Evolutionary conservation across 148 eudicot species (phyloP).

Genomic region (Nepenthes gracilis): DNA sequence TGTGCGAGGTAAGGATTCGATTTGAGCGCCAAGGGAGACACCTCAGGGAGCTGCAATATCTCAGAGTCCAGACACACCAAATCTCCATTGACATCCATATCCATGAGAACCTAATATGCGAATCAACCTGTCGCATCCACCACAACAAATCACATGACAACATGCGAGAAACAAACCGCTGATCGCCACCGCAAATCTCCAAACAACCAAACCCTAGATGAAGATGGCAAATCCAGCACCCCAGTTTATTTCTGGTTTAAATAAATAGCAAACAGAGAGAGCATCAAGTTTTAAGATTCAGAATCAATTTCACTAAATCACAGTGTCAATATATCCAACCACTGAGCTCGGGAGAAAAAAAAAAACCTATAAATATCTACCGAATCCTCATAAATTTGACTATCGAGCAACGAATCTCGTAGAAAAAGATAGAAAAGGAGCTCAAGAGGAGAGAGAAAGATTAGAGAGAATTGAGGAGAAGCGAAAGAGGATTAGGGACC

Average conservation of each 20-base stretch:
- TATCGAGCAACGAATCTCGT: conserved; percentile 5
- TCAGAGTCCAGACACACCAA: conserved; percentile 58
- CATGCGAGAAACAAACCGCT: conserved; percentile 7
- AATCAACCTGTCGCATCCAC: conserved; percentile 16
- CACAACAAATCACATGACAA: conserved; percentile 10
- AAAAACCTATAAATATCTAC: neutral
- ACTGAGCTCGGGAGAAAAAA: neutral
- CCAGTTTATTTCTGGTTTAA: neutral
- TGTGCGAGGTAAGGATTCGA: conserved; percentile 61
- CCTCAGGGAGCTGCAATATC: conserved; percentile 63
- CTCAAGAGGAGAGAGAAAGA: neutral
- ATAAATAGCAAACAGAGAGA: neutral
- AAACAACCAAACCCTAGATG: conserved; percentile 13
- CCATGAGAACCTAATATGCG: conserved; percentile 27
- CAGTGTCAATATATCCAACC: neutral
- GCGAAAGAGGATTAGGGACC: neutral
- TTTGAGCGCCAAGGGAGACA: conserved; percentile 64
- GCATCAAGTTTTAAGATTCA: conserved; percentile 3
- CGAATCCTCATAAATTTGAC: conserved; percentile 12
- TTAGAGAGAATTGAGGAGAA: conserved; percentile 1
- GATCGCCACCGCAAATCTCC: conserved; percentile 1
- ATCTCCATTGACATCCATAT: conserved; percentile 66
- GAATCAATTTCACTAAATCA: neutral
- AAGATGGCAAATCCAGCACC: neutral
- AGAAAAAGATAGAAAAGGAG: conserved; percentile 1